Base-by-base conservation (phyloP, 129 eudicot genomes). In the Solidago caesia region DNA sequence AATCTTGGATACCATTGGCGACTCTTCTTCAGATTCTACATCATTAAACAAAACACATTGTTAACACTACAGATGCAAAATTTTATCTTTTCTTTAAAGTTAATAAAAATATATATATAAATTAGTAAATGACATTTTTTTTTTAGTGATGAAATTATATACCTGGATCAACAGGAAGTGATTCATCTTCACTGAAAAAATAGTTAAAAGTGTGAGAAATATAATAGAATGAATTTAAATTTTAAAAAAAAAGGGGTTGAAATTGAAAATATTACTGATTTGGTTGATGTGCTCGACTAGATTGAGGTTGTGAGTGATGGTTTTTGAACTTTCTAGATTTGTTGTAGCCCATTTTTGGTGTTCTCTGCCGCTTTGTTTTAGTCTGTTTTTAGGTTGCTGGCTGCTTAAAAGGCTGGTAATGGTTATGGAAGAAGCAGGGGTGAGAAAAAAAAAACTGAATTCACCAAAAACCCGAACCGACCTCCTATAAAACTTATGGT, bases 141-240 rank as follows among this genome's bases (percentile, higher is more conserved):
- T 46, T 5, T 1, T 5, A 53, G 15, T 14, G 9, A 6, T n/a
- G 14, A 64, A 68, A 64, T 60, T 10, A 0, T 5, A 1, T 75
- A 86, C 96, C 94, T 70, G 87, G 96, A 62, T 85, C 89, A 53
- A 5, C 52, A 45, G 98, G 98, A 45, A 90, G 89, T 57, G 97
- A 94, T 75, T 62, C 89, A 2, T 77, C 80, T 71, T 86, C 98
- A 45, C 89, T 88, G 76, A 62, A 77, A 4, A 73, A 39, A 27
- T 27, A 21, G 26, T 39, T 52, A 56, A 69, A 21, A 77, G 42
- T 5, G 26, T 51, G 65, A 61, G 72, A 51, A 7, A 41, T 51
- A 52, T 11, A 53, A 15, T 11, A 12, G 15, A 44, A 64, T 44
- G 77, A 78, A 71, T 33, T 63, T 45, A 26, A 7, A 15, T 16